Evolutionary conservation across 208 protist species (phyloP).

Genomic region (Crithidia expoeki): DNA sequence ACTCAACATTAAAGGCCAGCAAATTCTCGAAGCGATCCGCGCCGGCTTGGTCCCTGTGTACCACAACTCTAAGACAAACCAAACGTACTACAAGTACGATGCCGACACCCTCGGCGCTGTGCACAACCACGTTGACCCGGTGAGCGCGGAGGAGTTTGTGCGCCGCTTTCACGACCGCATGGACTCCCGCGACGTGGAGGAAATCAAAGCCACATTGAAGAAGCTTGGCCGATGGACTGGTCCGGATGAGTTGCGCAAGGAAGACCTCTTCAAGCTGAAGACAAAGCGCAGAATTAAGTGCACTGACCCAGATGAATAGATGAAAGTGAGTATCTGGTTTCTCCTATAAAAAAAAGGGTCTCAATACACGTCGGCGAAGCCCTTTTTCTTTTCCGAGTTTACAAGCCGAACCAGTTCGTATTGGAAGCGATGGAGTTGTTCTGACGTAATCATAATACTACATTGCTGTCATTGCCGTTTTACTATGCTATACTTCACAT

Average conservation of each 20-base stretch:
- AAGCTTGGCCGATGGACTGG: constrained; percentile 80
- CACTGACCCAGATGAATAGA: constrained; percentile 61
- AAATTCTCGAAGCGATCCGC: constrained; percentile 77
- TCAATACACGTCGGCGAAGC: no score
- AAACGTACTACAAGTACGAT: constrained; percentile 84
- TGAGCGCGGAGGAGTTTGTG: constrained; percentile 78
- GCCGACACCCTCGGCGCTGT: constrained; percentile 77
- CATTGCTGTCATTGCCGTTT: not conserved
- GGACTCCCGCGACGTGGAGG: constrained; percentile 62
- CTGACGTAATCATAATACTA: not conserved
- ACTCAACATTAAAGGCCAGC: constrained; percentile 80
- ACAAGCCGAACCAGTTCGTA: no score
- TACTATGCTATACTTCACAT: not conserved
- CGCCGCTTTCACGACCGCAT: constrained; percentile 85
- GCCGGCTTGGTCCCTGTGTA: constrained; percentile 80
- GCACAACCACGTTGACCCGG: constrained; percentile 85
- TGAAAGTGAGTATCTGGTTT: not conserved
- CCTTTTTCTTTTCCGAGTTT: no score
- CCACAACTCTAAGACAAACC: constrained; percentile 66
- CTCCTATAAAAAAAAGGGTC: no score
- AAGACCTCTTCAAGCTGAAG: constrained; percentile 83
- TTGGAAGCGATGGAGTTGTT: no score
- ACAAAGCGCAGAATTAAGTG: constrained; percentile 76
- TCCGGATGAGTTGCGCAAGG: constrained; percentile 63
- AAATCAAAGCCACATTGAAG: constrained; percentile 71